Evolutionary conservation across 116 monocot genomes (phyloP), one percentile per base, ranked within the genome.

Genomic region (Posidonia oceanica): DNA sequence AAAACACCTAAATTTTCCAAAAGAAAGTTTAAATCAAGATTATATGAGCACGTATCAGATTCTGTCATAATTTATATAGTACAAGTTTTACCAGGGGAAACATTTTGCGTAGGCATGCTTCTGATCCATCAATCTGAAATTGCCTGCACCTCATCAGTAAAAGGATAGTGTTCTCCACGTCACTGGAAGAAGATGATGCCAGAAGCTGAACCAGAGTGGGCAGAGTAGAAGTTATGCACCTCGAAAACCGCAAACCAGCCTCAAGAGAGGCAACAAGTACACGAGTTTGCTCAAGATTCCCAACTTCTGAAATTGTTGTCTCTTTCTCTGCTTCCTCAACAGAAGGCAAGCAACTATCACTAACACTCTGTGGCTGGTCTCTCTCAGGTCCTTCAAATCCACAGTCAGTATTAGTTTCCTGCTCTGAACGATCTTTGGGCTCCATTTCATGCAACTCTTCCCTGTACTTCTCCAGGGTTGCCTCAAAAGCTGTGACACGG

Each of bases 41-140:
- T 13, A 68, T 21, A 20, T 14, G 36, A 68, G 51, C 16, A 22
- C 20, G 39, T 13, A 13, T 39, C 40, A 64, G 7, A n/a, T 55
- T 74, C 15, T 21, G 38, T 5, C 20, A 14, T 55, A 21, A 59
- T 48, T 29, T 44, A 14, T 17, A 42, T 29, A 16, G 23, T 3
- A 18, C 14, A 56, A 79, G 18, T 1, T 75, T 79, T 87, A 98
- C 98, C 93, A 99, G 71, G 22, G 99, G 99, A 52, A 99, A 69
- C 90, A 99, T 99, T 81, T 86, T 99, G 0, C 72, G 78, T 56
- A 99, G 89, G 64, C 84, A 88, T 71, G 75, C 88, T 72, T 99
- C 99, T 51, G 99, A 90, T 58, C 93, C 93, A 84, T 99, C 99
- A 71, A 99, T 93, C 61, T 99, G 93, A 72, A 99, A 99, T 52